Evolutionary conservation across 116 monocot species (phyloP).

Genomic region (Papilionanthe hybrid): DNA sequence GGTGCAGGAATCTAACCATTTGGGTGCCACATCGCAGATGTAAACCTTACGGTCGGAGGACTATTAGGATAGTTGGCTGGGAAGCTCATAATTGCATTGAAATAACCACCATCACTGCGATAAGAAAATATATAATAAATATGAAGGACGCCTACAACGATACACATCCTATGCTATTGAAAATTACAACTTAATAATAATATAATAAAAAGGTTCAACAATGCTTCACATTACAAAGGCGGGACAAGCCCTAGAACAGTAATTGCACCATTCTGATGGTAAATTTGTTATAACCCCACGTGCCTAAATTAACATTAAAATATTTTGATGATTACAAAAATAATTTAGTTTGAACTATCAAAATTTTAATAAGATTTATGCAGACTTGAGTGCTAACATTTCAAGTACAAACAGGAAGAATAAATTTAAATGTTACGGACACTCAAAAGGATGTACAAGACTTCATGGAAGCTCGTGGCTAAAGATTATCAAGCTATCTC

Average conservation of each 20-base stretch:
- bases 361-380: too few species aligned
- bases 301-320: too few species aligned
- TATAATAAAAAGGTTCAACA: not conserved
- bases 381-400: too few species aligned
- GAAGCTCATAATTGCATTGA: slow-evolving; percentile 85
- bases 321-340: too few species aligned
- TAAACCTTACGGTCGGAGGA: slow-evolving; percentile 66
- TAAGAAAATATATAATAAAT: not conserved
- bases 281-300: too few species aligned
- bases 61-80: slow-evolving; percentile 73
- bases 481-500: too few species aligned
- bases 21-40: slow-evolving; percentile 66
- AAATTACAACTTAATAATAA: not conserved
- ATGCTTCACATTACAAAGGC: not conserved
- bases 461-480: too few species aligned
- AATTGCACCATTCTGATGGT: not conserved
- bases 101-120: slow-evolving; percentile 74
- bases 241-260: not conserved
- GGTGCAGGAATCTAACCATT: slow-evolving; percentile 31
- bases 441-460: too few species aligned
- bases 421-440: too few species aligned
- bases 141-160: not conserved
- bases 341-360: too few species aligned
- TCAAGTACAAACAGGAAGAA: too few species aligned
- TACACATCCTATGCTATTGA: not conserved